These are phyloP conservation scores for Hortiboletus flavorubellus DNA, from an alignment of 768 basidiomycete genomes.

Conservation along the genomic window DNA sequence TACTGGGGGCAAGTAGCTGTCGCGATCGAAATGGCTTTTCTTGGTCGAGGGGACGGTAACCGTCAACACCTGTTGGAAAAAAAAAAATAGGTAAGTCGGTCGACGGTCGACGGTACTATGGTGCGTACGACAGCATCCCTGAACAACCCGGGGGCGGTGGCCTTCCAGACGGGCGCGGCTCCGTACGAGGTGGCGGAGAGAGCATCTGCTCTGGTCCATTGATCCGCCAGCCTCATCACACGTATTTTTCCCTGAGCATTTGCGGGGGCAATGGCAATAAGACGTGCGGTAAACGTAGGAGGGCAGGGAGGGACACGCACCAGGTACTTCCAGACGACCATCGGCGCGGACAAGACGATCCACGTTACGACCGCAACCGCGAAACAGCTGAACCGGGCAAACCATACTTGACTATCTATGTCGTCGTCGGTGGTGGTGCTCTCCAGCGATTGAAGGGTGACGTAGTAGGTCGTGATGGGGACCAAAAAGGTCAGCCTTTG, in stretches of 20 bases:
- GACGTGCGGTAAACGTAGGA: not conserved
- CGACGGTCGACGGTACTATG: not conserved
- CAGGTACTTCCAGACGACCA: conserved; percentile 45
- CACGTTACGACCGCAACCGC: conserved; percentile 37
- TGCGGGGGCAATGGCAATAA: not conserved
- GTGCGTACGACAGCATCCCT: conserved; percentile 34
- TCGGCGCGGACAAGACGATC: conserved; percentile 39
- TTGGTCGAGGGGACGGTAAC: conserved; percentile 36
- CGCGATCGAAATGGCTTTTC: conserved; percentile 38
- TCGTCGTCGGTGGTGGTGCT: not conserved
- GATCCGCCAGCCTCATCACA: conserved; percentile 35
- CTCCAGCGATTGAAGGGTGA: conserved; percentile 25
- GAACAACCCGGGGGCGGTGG: conserved; percentile 39
- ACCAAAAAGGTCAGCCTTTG: conserved; percentile 38
- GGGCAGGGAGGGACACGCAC: conserved; percentile 25
- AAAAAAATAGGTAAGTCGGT: not conserved
- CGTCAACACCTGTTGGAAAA: conserved; percentile 32
- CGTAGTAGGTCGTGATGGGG: conserved; percentile 38
- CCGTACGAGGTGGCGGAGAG: conserved; percentile 22
- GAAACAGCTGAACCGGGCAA: conserved; percentile 37
- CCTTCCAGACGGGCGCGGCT: conserved; percentile 39
- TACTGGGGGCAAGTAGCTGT: conserved; percentile 43
- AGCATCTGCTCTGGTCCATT: conserved; percentile 41
- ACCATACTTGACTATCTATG: conserved; percentile 23
- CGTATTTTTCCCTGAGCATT: conserved; percentile 40